These are phyloP conservation scores for Lasiodiplodia citricola DNA, from an alignment of 2,329 filamentous ascomycete genomes.

Conservation along the genomic window DNA sequence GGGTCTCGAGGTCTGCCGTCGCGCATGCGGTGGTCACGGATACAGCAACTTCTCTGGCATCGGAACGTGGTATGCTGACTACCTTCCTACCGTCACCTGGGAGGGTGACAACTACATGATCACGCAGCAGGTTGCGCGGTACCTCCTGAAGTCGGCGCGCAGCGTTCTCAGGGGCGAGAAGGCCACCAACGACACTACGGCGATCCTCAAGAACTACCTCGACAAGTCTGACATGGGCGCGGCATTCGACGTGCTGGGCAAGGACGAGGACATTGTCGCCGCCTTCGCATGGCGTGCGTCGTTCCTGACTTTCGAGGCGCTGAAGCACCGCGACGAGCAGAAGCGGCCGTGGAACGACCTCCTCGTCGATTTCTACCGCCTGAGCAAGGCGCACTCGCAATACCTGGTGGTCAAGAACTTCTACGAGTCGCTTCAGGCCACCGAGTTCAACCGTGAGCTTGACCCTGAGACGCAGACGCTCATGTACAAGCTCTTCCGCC, in stretches of 20 bases:
- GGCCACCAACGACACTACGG: conserved; percentile 70
- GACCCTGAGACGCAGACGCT: conserved; percentile 63
- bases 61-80: conserved; percentile 75
- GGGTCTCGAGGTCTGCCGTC: conserved; percentile 74
- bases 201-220: conserved; percentile 69
- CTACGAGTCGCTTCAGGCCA: conserved; percentile 69
- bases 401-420: conserved; percentile 82
- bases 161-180: conserved; percentile 69
- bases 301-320: conserved; percentile 75
- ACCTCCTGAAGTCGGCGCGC: conserved; percentile 75
- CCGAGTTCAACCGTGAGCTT: conserved; percentile 58
- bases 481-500: conserved; percentile 70
- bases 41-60: conserved; percentile 80
- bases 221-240: conserved; percentile 71
- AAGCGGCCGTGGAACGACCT: conserved; percentile 80
- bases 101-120: conserved; percentile 86
- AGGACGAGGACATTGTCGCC: conserved; percentile 71
- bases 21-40: conserved; percentile 78
- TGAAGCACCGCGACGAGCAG: conserved; percentile 74
- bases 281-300: conserved; percentile 79
- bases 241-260: conserved; percentile 75
- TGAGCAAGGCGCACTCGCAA: conserved; percentile 76
- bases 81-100: conserved; percentile 73
- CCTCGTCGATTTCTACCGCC: conserved; percentile 77
- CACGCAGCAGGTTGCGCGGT: conserved; percentile 77